Percentiles rank a stretch among this genome's conserved stretches.
Evolutionary conservation across 2,329 filamentous ascomycete species (phyloP).

Genomic region (Plectosphaerella cucumerina): DNA sequence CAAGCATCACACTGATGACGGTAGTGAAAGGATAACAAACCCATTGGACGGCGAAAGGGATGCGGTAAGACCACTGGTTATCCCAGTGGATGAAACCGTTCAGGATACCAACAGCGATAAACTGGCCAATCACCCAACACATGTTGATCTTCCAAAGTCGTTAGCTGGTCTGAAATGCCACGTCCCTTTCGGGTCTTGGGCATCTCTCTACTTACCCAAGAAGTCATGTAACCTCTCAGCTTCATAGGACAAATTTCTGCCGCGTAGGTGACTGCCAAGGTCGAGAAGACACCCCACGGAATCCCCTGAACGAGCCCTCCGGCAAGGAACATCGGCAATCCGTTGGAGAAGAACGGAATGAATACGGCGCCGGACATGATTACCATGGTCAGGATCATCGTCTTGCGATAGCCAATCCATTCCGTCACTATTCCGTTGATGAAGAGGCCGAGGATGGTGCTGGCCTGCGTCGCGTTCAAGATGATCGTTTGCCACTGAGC

Average conservation of each 20-base stretch:
- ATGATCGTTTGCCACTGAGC: conserved; percentile 48
- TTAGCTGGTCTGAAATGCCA: conserved; percentile 13
- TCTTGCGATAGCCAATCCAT: conserved; percentile 34
- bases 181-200: neutral
- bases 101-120: conserved; percentile 29
- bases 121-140: conserved; percentile 37
- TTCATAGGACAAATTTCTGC: conserved; percentile 28
- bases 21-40: conserved; percentile 21
- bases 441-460: conserved; percentile 43
- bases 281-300: neutral
- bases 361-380: conserved; percentile 38
- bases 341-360: conserved; percentile 40
- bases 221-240: conserved; percentile 27
- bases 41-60: conserved; percentile 38
- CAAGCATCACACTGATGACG: conserved; percentile 17
- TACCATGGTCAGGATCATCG: conserved; percentile 38
- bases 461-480: conserved; percentile 36
- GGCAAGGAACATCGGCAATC: conserved; percentile 30
- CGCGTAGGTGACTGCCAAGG: no score
- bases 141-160: conserved; percentile 25
- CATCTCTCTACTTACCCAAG: conserved; percentile 1
- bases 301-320: conserved; percentile 40
- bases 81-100: conserved; percentile 23
- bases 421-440: conserved; percentile 42
- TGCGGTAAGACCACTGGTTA: conserved; percentile 30